These are phyloP conservation scores for Rhizophagus prolifer DNA, from an alignment of 192 early-diverging fungal species.

Conservation along the genomic window DNA sequence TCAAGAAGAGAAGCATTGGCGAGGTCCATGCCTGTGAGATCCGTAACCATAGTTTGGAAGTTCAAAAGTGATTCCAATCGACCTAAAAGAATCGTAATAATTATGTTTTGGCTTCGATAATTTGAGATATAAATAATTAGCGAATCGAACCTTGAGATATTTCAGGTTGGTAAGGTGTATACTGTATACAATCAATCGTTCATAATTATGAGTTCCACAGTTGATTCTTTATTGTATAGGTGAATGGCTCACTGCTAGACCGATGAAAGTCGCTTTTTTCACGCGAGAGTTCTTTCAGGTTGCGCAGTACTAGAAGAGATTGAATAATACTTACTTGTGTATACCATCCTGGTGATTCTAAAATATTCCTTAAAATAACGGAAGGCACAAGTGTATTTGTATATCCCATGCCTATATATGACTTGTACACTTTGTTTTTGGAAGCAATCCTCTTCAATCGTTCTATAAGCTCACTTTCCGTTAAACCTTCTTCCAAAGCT, in stretches of 20 bases:
- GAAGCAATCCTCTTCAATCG: constrained; percentile 80
- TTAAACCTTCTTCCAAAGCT: constrained; percentile 69
- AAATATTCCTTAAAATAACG: constrained; percentile 93
- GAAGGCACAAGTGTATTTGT: constrained; percentile 86
- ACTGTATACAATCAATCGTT: constrained; percentile 54
- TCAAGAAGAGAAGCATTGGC: constrained; percentile 98
- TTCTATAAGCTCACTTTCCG: constrained; percentile 87
- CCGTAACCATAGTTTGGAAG: constrained; percentile 96
- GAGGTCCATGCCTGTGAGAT: constrained; percentile 93
- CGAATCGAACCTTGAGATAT: constrained; percentile 77
- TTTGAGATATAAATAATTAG: neutral
- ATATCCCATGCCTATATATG: constrained; percentile 97
- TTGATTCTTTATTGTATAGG: neutral
- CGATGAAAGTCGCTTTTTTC: constrained; percentile 14
- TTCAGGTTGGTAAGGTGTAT: constrained; percentile 99
- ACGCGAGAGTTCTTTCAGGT: constrained; percentile 2
- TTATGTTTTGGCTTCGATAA: neutral
- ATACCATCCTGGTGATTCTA: constrained; percentile 99
- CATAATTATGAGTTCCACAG: constrained; percentile 23
- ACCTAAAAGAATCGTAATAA: constrained; percentile 33
- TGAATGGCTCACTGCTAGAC: neutral
- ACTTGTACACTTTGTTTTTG: constrained; percentile 89
- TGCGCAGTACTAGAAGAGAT: neutral
- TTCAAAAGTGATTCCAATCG: constrained; percentile 96
- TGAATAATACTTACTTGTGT: constrained; percentile 65